Conservation (phyloP, 2,329 filamentous ascomycete genomes). For the Xylaria sp. region DNA sequence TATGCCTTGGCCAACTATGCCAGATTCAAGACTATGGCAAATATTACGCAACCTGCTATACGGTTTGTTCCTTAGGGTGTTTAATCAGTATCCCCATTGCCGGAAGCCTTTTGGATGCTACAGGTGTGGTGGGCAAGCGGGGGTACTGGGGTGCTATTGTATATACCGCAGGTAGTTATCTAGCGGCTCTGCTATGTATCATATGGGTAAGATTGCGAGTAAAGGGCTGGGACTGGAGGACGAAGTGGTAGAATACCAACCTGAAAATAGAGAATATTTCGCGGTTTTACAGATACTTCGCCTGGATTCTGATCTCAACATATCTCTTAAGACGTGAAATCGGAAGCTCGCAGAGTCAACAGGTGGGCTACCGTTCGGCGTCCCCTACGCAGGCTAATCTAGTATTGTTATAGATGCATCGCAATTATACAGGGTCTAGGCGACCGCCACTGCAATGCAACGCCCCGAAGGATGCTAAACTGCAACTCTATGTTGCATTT, state of each 20-base stretch:
- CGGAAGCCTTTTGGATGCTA: slow-evolving; percentile 25
- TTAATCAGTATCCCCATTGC: slow-evolving; percentile 31
- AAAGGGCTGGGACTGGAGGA: slow-evolving; percentile 26
- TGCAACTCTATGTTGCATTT: not conserved
- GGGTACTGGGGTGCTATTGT: slow-evolving; percentile 26
- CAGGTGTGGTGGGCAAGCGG: slow-evolving; percentile 16
- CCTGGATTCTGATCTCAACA: not conserved
- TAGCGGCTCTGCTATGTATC: slow-evolving; percentile 19
- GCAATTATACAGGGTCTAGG: not conserved
- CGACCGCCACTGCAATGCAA: slow-evolving; percentile 11
- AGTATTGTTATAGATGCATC: not conserved
- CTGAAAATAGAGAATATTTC: not conserved
- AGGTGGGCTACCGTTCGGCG: not conserved
- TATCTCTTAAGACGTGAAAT: not conserved
- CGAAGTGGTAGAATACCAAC: slow-evolving; percentile 16
- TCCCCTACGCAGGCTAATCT: not conserved
- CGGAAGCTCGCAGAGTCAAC: not conserved
- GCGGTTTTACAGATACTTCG: not conserved
- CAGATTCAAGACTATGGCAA: slow-evolving; percentile 27
- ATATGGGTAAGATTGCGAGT: slow-evolving; percentile 27
- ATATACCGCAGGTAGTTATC: slow-evolving; percentile 27
- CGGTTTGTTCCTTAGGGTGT: slow-evolving; percentile 23
- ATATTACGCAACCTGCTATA: slow-evolving; percentile 30
- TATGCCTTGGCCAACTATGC: slow-evolving; percentile 25
- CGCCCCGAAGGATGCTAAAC: not conserved